Evolutionary conservation across 768 basidiomycete species (phyloP), one percentile per base, ranked within the genome.

Genomic region (Boletellus sp.): DNA sequence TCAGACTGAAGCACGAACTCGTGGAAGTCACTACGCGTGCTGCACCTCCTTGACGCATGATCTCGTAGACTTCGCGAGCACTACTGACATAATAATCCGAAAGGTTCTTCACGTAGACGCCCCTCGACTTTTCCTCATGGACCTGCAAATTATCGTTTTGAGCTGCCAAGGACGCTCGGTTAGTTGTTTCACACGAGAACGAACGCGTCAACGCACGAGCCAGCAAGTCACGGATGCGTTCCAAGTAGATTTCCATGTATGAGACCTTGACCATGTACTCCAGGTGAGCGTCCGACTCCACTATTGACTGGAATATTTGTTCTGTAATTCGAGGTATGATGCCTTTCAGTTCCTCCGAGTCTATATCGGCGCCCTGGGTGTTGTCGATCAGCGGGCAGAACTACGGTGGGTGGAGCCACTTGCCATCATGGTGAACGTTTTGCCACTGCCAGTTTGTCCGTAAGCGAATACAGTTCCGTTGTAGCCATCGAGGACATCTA

Each of bases 161-260:
- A 34, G 96, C 95, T 85, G 51, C 51, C 39, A 54, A 17, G 33
- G 40, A 54, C 33, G 32, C 16, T 26, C 3, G 16, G 42, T 67
- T 24, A 59, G 45, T 39, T 23, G 33, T 13, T 34, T 42, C 17
- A 35, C 13, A 24, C 26, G 22, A 36, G 26, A 50, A 44, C 50
- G 19, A 41, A 28, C 17, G 32, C 37, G 19, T 28, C n/a, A 20
- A 32, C 95, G 64, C 70, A 98, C 95, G 96, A 52, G 93, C 87
- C 47, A 99, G 78, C 48, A 99, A 73, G 78, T 99, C 96, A 45
- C 94, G 81, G 57, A 99, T 92, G 54, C 87, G 83, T 71, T 99
- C 96, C 53, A 98, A 78, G 70, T 99, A 99, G 52, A 99, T 98
- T 74, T 99, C 96, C 95, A 99, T 97, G 70, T 98, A 99, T 32